These are phyloP conservation scores for Coniochaeta ligniaria DNA, from an alignment of 2,329 filamentous ascomycete species.

Conservation along the genomic window DNA sequence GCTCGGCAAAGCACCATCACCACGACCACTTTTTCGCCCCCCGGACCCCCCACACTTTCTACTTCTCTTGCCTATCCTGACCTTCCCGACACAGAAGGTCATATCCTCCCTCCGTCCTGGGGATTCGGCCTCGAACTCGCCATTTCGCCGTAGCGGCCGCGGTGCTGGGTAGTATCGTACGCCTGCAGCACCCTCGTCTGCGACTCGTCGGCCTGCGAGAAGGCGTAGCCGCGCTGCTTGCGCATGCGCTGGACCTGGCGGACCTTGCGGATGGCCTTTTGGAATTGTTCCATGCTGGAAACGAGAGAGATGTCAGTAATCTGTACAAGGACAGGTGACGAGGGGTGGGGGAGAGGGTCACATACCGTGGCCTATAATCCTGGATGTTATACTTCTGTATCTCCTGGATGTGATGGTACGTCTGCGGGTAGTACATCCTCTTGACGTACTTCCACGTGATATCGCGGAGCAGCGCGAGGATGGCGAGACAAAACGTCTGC, in stretches of 20 bases:
- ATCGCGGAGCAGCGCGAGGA: constrained; percentile 78
- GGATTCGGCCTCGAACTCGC: constrained; percentile 28
- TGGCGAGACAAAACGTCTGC: constrained; percentile 73
- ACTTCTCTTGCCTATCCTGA: background rate
- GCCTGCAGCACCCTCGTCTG: constrained; percentile 93
- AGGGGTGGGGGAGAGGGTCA: constrained; percentile 12
- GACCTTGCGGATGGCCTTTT: constrained; percentile 98
- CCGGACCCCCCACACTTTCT: no score
- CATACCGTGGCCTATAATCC: constrained; percentile 89
- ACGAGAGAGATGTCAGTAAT: constrained; percentile 6
- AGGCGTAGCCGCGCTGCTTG: constrained; percentile 97
- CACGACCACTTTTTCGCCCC: no score
- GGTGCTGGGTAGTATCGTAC: constrained; percentile 90
- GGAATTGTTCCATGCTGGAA: constrained; percentile 93
- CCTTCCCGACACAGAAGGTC: background rate
- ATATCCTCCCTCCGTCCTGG: background rate
- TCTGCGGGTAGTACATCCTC: constrained; percentile 92
- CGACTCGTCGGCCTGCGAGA: constrained; percentile 93
- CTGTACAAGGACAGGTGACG: constrained; percentile 8
- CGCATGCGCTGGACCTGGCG: constrained; percentile 98
- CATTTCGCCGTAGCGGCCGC: constrained; percentile 96
- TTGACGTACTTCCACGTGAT: constrained; percentile 97
- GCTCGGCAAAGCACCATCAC: no score
- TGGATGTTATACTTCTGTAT: constrained; percentile 99
- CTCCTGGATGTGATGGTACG: constrained; percentile 97